Conservation (phyloP, 1,284 basidiomycete genomes). For the Somion occarium region DNA sequence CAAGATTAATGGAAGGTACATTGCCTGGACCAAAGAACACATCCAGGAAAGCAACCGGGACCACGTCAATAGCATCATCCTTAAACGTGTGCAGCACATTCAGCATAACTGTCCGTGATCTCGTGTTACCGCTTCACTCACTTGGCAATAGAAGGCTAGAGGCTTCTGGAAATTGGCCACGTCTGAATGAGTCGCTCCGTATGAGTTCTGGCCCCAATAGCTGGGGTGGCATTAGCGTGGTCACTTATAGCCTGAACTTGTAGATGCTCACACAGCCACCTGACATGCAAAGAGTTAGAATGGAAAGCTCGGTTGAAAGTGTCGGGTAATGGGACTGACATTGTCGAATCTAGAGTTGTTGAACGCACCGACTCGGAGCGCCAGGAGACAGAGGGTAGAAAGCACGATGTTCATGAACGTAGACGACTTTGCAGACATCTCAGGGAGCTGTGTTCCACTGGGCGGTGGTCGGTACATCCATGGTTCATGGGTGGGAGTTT, state of each 20-base stretch:
- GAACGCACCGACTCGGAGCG: slow-evolving; percentile 30
- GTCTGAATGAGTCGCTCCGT: slow-evolving; percentile 51
- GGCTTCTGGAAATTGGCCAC: slow-evolving; percentile 51
- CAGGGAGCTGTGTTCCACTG: too few species aligned
- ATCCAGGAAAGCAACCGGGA: slow-evolving; percentile 59
- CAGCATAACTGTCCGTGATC: not conserved
- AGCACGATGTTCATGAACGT: not conserved
- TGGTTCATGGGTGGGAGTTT: too few species aligned
- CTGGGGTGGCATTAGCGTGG: slow-evolving; percentile 25
- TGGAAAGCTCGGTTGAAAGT: not conserved
- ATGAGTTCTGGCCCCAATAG: slow-evolving; percentile 69
- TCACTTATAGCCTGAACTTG: not conserved
- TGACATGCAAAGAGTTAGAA: slow-evolving; percentile 17
- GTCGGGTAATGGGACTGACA: slow-evolving; percentile 29
- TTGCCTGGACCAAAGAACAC: slow-evolving; percentile 56
- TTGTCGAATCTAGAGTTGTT: slow-evolving; percentile 53
- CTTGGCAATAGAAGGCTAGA: slow-evolving; percentile 54
- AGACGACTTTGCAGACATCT: too few species aligned
- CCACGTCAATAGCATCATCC: slow-evolving; percentile 59
- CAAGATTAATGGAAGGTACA: slow-evolving; percentile 55
- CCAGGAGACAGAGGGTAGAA: slow-evolving; percentile 10
- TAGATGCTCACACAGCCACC: slow-evolving; percentile 45
- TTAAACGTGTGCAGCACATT: slow-evolving; percentile 17
- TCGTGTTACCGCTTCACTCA: slow-evolving; percentile 20
- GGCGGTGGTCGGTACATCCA: too few species aligned